These are phyloP conservation scores for Rhodamnia rubescens DNA, from an alignment of 345 rosid genomes.

Conservation along the genomic window DNA sequence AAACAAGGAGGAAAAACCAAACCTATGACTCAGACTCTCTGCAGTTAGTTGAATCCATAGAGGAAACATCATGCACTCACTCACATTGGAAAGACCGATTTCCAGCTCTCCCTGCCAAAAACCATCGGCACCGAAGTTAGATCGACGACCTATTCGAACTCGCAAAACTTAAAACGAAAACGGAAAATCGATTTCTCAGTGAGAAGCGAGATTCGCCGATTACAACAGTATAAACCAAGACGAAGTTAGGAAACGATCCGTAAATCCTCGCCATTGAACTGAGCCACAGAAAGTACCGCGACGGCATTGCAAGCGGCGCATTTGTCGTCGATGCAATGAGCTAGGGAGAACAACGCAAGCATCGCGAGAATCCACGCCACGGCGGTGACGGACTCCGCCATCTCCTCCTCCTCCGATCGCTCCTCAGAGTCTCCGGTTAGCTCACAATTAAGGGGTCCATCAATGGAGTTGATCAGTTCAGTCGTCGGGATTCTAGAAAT, in stretches of 20 bases:
- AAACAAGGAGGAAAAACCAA: neutral
- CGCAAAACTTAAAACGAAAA: neutral
- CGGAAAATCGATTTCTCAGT: neutral
- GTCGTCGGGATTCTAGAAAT: neutral
- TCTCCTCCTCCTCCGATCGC: neutral
- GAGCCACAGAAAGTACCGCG: constrained; percentile 37
- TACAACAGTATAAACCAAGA: neutral
- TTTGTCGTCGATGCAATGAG: constrained; percentile 46
- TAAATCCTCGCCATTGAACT: neutral
- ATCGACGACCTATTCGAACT: neutral
- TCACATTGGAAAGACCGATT: constrained; percentile 64
- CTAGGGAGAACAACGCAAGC: constrained; percentile 18
- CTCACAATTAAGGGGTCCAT: neutral
- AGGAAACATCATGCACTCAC: neutral
- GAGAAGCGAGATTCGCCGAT: neutral
- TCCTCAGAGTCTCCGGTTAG: neutral
- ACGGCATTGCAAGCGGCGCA: constrained; percentile 86
- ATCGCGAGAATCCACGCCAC: constrained; percentile 13
- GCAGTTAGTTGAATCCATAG: neutral
- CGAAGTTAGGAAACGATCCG: neutral
- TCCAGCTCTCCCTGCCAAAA: constrained; percentile 71
- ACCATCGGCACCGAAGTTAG: constrained; percentile 4
- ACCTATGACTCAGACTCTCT: neutral
- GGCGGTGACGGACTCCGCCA: constrained; percentile 12
- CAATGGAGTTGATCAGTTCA: neutral